Evolutionary conservation across 768 basidiomycete genomes (phyloP).

Genomic region (Pulveroboletus sp.): DNA sequence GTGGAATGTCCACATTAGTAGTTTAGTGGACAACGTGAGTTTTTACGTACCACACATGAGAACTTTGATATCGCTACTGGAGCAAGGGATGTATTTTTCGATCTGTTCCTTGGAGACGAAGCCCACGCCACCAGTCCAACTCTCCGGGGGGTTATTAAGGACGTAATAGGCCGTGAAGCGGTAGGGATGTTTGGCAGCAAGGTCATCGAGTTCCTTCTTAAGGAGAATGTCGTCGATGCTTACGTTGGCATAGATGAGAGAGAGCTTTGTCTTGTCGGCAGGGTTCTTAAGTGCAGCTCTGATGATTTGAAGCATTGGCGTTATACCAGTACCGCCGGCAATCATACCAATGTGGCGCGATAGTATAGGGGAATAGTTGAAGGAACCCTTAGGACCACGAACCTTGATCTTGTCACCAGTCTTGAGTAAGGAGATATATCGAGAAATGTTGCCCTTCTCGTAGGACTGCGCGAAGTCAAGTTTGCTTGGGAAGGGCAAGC

Average conservation of each 20-base stretch:
- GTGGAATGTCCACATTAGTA: background rate
- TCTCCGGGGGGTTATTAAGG: constrained; percentile 87
- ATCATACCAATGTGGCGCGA: constrained; percentile 91
- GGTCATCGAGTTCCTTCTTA: constrained; percentile 79
- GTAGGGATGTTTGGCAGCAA: constrained; percentile 55
- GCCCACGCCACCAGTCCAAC: constrained; percentile 86
- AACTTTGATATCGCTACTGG: constrained; percentile 67
- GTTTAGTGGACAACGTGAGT: constrained; percentile 7
- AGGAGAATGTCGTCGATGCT: constrained; percentile 89
- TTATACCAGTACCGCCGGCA: constrained; percentile 97
- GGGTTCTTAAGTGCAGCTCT: constrained; percentile 89
- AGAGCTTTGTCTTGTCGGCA: constrained; percentile 74
- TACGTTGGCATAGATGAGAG: constrained; percentile 96
- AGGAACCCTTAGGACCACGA: constrained; percentile 96
- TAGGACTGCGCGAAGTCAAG: constrained; percentile 58
- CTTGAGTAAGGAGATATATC: constrained; percentile 73
- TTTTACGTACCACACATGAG: constrained; percentile 74
- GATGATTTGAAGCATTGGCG: constrained; percentile 98
- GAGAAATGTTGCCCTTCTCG: constrained; percentile 96
- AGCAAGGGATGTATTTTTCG: constrained; percentile 67
- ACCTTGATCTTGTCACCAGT: constrained; percentile 84
- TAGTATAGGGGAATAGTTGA: constrained; percentile 72
- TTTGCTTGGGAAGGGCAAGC: background rate
- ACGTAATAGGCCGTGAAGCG: constrained; percentile 85
- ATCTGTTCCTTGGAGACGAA: constrained; percentile 95